phyloP scores from a whole-genome alignment of 2,329 filamentous ascomycete genomes.

The Diaporthe caulivora region DNA sequence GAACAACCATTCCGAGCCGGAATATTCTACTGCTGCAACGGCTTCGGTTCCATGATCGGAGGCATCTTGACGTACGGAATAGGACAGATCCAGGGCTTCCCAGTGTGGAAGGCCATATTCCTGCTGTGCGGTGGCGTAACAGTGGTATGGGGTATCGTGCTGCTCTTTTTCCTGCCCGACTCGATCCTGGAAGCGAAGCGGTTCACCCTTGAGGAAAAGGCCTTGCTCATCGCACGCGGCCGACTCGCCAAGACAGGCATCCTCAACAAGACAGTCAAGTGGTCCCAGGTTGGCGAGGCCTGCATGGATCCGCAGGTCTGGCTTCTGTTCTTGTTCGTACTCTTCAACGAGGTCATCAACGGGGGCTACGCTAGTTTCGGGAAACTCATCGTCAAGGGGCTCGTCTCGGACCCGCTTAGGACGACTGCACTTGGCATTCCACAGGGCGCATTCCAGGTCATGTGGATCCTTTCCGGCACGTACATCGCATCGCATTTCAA shows the following conservation, averaged over 20 bases:
- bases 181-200: conserved; percentile 55
- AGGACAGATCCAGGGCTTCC: conserved; percentile 55
- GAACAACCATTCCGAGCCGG: conserved; percentile 62
- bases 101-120: conserved; percentile 59
- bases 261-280: conserved; percentile 60
- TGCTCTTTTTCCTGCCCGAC: conserved; percentile 57
- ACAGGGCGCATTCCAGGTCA: conserved; percentile 64
- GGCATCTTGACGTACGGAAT: conserved; percentile 53
- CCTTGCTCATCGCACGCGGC: conserved; percentile 54
- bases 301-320: conserved; percentile 58
- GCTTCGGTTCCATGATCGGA: conserved; percentile 52
- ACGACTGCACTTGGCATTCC: conserved; percentile 68
- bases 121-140: conserved; percentile 59
- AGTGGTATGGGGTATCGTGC: conserved; percentile 54
- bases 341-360: conserved; percentile 66
- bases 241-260: conserved; percentile 56
- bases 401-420: conserved; percentile 55
- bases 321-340: conserved; percentile 57
- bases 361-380: conserved; percentile 67
- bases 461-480: conserved; percentile 66
- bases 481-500: conserved; percentile 63
- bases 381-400: conserved; percentile 66
- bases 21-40: conserved; percentile 56
- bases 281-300: conserved; percentile 61
- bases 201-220: conserved; percentile 58